phyloP scores from a whole-genome alignment of 805 yeast genomes.

The Starmerella roubikii region DNA sequence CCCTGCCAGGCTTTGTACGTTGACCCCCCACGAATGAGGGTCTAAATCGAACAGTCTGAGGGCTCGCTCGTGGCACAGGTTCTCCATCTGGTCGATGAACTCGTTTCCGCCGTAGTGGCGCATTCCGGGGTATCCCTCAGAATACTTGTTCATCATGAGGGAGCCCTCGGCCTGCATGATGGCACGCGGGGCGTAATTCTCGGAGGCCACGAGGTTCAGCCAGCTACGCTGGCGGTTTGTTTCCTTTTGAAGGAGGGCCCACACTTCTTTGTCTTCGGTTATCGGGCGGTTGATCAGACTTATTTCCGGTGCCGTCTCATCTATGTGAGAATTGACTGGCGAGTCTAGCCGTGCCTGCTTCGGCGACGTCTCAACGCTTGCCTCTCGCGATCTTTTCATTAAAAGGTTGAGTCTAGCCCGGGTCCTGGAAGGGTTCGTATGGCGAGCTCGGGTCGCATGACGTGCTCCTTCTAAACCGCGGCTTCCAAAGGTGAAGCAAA shows the following conservation, averaged over 20 bases:
- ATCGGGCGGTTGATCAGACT: conserved; percentile 7
- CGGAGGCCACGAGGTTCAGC: conserved; percentile 87
- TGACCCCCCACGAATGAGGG: conserved; percentile 87
- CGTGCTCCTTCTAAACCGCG: no score
- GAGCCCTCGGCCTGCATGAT: conserved; percentile 94
- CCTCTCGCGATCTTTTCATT: background rate
- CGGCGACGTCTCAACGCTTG: background rate
- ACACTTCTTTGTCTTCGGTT: conserved; percentile 28
- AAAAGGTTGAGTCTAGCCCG: background rate
- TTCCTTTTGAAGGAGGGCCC: conserved; percentile 41
- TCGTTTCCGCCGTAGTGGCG: conserved; percentile 98
- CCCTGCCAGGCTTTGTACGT: conserved; percentile 91
- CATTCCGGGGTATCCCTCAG: conserved; percentile 98
- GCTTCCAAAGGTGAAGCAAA: no score
- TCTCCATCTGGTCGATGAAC: conserved; percentile 85
- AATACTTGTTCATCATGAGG: conserved; percentile 93
- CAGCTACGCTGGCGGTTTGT: conserved; percentile 81
- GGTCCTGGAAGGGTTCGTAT: no score
- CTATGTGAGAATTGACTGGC: no score
- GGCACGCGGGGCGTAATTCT: conserved; percentile 89
- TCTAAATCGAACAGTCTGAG: conserved; percentile 70
- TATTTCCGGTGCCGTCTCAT: background rate
- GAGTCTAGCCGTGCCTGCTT: background rate
- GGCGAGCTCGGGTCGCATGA: background rate
- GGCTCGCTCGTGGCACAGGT: conserved; percentile 87